Conservation (phyloP, 2,329 filamentous ascomycete genomes). For the Xylaria sp. region DNA sequence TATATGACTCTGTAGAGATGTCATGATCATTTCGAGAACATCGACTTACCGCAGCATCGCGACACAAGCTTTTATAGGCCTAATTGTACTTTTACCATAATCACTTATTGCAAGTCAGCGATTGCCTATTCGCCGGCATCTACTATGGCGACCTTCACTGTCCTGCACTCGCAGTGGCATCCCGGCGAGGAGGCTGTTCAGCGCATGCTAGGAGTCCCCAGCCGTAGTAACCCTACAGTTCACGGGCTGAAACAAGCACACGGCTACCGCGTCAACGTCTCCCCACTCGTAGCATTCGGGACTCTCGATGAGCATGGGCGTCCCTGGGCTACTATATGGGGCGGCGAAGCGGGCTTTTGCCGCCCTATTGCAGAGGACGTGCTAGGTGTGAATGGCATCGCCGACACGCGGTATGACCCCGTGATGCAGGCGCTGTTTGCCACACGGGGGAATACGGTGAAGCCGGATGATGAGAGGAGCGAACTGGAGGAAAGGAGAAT, state of each 20-base stretch:
- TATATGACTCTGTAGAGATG: neutral
- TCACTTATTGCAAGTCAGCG: neutral
- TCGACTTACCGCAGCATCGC: neutral
- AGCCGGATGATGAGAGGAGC: neutral
- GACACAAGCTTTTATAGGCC: neutral
- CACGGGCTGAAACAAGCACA: slow-evolving; percentile 71
- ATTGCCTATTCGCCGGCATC: slow-evolving; percentile 28
- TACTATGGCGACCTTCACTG: slow-evolving; percentile 35
- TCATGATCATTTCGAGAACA: neutral
- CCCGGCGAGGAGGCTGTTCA: slow-evolving; percentile 75
- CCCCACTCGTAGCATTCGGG: slow-evolving; percentile 78
- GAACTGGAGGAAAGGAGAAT: slow-evolving; percentile 49
- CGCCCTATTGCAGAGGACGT: slow-evolving; percentile 70
- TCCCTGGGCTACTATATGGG: slow-evolving; percentile 83
- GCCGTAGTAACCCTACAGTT: slow-evolving; percentile 72
- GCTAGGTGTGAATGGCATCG: slow-evolving; percentile 70
- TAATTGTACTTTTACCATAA: neutral
- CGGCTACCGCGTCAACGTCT: slow-evolving; percentile 67
- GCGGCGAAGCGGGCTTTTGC: slow-evolving; percentile 77
- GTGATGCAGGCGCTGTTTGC: slow-evolving; percentile 73
- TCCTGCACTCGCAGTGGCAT: slow-evolving; percentile 61
- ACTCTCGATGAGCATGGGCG: slow-evolving; percentile 72
- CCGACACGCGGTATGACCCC: slow-evolving; percentile 74
- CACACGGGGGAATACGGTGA: slow-evolving; percentile 49
- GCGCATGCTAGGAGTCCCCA: slow-evolving; percentile 67